Evolutionary conservation across 139 green algal genomes (phyloP).

Genomic region (Chlorella sp.): DNA sequence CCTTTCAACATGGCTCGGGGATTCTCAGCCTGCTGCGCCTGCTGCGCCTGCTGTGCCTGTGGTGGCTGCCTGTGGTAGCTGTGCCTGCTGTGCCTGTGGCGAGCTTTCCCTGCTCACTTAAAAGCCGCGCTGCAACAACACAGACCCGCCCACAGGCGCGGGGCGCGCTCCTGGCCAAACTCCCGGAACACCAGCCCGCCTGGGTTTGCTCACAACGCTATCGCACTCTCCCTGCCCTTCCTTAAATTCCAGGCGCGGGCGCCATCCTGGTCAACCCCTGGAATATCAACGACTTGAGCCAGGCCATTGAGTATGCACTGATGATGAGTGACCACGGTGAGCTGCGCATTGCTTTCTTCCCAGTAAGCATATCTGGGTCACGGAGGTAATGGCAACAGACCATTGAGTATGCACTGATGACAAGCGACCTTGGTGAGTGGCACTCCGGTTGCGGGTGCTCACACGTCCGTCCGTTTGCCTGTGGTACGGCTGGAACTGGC

Average conservation of each 20-base stretch:
- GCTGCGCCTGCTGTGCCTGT: slow-evolving; percentile 2
- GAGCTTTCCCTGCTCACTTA: no score
- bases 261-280: slow-evolving; percentile 98
- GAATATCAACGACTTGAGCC: slow-evolving; percentile 95
- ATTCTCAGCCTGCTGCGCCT: not conserved
- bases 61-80: no score
- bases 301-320: slow-evolving; percentile 88
- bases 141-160: no score
- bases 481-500: no score
- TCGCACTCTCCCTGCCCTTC: not conserved
- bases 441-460: not conserved
- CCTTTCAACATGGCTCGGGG: no score
- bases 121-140: no score
- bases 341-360: not conserved
- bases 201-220: not conserved
- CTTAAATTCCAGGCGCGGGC: slow-evolving; percentile 67
- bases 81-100: no score
- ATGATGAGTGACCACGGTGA: slow-evolving; percentile 72
- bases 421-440: not conserved
- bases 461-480: no score
- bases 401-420: not conserved
- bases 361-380: no score
- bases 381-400: not conserved
- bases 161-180: no score
- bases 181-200: no score